These are phyloP conservation scores for Sugiyamaella grinbergsii DNA, from an alignment of 1,139 yeast genomes.

Conservation along the genomic window DNA sequence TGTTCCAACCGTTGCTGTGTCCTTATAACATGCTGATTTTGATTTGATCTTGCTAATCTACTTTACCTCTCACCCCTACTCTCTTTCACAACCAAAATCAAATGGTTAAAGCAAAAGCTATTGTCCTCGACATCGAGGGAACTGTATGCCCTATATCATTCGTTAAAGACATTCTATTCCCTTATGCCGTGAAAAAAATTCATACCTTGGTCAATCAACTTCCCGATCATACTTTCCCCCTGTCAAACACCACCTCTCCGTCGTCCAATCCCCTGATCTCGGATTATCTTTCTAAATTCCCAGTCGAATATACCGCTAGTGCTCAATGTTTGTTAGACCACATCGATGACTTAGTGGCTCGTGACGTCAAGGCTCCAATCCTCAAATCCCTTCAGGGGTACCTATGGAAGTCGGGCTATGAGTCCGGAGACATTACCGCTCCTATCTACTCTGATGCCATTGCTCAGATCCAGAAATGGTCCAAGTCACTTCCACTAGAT, in stretches of 20 bases:
- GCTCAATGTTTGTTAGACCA: slow-evolving; percentile 46
- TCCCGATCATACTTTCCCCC: slow-evolving; percentile 17
- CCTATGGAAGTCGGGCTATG: slow-evolving; percentile 82
- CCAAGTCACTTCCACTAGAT: slow-evolving; percentile 3
- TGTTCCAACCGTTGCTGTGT: too few relatives aligned
- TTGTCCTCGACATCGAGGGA: slow-evolving; percentile 82
- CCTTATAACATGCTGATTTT: too few relatives aligned
- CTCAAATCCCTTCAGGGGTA: slow-evolving; percentile 81
- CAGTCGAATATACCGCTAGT: slow-evolving; percentile 40
- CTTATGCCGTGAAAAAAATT: slow-evolving; percentile 41
- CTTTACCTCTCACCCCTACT: too few relatives aligned
- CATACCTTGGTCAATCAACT: slow-evolving; percentile 26
- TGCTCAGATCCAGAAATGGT: slow-evolving; percentile 49
- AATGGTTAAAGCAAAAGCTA: slow-evolving; percentile 31
- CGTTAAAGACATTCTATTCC: slow-evolving; percentile 69
- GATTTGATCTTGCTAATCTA: background rate
- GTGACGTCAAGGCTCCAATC: slow-evolving; percentile 75
- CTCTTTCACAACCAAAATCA: background rate
- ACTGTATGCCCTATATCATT: slow-evolving; percentile 89
- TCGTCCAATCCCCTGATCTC: slow-evolving; percentile 15
- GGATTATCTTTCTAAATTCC: slow-evolving; percentile 51
- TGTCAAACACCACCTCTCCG: slow-evolving; percentile 9
- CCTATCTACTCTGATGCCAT: slow-evolving; percentile 80
- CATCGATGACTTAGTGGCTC: slow-evolving; percentile 57
- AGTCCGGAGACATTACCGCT: slow-evolving; percentile 69